A percentile compares a stretch with the other conserved stretches of the same genome.
Evolutionary conservation across 805 yeast genomes (phyloP).

Genomic region (Vanderwaltozyma yarrowii): DNA sequence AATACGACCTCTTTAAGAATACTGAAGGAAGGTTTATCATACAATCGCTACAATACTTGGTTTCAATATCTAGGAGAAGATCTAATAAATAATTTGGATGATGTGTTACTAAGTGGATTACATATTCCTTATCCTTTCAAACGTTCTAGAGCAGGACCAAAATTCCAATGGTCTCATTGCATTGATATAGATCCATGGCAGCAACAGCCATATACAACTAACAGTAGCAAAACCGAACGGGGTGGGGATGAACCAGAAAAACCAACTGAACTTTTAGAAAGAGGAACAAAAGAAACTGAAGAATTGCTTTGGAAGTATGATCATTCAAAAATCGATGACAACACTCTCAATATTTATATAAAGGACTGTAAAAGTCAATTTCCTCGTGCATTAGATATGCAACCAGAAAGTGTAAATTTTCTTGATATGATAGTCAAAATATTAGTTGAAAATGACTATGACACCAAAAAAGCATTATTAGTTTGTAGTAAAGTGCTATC

Average conservation of each 20-base stretch:
- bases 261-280: not conserved
- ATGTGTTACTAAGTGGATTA: constrained; percentile 10
- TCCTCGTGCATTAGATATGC: constrained; percentile 45
- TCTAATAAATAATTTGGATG: constrained; percentile 14
- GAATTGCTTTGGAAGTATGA: constrained; percentile 51
- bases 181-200: constrained; percentile 6
- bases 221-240: not conserved
- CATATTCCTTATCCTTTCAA: constrained; percentile 23
- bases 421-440: constrained; percentile 59
- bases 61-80: constrained; percentile 25
- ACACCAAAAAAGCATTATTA: constrained; percentile 39
- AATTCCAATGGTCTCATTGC: constrained; percentile 25
- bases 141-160: constrained; percentile 15
- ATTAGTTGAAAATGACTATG: constrained; percentile 42
- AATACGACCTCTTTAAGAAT: constrained; percentile 12
- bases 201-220: constrained; percentile 6
- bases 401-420: constrained; percentile 68
- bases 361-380: constrained; percentile 39
- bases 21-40: constrained; percentile 4
- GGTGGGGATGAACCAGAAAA: constrained; percentile 3
- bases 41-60: constrained; percentile 14
- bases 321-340: constrained; percentile 13
- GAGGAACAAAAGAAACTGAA: constrained; percentile 4
- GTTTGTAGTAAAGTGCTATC: constrained; percentile 39
- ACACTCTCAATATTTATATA: constrained; percentile 44